Conservation (phyloP, 306 rosid genomes). For the Hippophae rhamnoides region DNA sequence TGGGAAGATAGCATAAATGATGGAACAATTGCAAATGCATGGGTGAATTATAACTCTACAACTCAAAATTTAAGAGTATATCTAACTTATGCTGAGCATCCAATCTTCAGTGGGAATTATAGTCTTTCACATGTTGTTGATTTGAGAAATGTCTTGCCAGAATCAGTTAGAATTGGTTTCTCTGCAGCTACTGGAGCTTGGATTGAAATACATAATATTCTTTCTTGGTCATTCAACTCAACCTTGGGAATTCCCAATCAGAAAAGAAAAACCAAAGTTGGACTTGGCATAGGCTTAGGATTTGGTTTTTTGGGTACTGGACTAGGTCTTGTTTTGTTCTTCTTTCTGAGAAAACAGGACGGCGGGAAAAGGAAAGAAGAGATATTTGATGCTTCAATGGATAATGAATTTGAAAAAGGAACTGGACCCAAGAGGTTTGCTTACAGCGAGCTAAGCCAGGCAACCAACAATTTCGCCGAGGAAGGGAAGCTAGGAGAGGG, state of each 20-base stretch:
- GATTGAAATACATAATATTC: slow-evolving; percentile 45
- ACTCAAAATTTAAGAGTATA: slow-evolving; percentile 46
- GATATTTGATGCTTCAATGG: slow-evolving; percentile 34
- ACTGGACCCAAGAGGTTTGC: slow-evolving; percentile 56
- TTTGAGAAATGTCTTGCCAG: slow-evolving; percentile 49
- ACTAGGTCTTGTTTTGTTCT: slow-evolving; percentile 32
- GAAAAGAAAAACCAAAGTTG: background rate
- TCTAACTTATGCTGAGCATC: slow-evolving; percentile 41
- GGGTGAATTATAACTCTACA: slow-evolving; percentile 53
- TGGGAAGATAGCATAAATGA: slow-evolving; percentile 47
- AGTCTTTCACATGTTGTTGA: slow-evolving; percentile 38
- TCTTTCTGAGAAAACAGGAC: slow-evolving; percentile 29
- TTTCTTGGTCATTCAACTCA: slow-evolving; percentile 67
- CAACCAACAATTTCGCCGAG: slow-evolving; percentile 38
- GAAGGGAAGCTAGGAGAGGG: slow-evolving; percentile 67
- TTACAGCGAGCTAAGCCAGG: slow-evolving; percentile 34
- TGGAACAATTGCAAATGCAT: slow-evolving; percentile 42
- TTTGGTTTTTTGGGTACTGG: slow-evolving; percentile 24
- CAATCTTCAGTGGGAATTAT: slow-evolving; percentile 25
- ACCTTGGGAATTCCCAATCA: slow-evolving; percentile 25
- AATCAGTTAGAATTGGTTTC: slow-evolving; percentile 52
- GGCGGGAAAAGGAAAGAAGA: slow-evolving; percentile 1
- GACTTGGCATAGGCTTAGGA: slow-evolving; percentile 13
- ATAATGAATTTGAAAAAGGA: slow-evolving; percentile 57
- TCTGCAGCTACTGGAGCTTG: slow-evolving; percentile 59